phyloP scores from a whole-genome alignment of 2,329 filamentous ascomycete species.

The Rosellinia necatrix region DNA sequence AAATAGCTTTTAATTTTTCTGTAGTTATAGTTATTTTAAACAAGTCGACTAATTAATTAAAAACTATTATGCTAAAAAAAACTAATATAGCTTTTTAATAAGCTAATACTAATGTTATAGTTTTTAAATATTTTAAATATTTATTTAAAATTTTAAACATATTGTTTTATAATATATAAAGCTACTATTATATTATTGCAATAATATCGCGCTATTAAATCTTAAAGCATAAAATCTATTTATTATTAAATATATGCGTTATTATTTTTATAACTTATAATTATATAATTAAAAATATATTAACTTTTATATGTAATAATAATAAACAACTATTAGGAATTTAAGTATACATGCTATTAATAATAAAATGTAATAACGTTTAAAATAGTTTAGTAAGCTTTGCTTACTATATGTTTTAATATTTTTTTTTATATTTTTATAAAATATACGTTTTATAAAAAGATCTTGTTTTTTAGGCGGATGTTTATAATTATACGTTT shows the following conservation, averaged over 20 bases:
- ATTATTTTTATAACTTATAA: constrained; percentile 4
- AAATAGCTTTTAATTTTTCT: not conserved
- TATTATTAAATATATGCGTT: not conserved
- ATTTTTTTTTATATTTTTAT: constrained; percentile 3
- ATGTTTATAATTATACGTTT: not conserved
- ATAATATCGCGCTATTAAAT: not conserved
- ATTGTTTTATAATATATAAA: not conserved
- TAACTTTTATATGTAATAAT: not conserved
- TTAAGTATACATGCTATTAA: not conserved
- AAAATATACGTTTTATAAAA: not conserved
- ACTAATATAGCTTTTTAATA: not conserved
- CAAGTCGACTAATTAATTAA: not conserved
- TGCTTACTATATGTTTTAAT: not conserved
- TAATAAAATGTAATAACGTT: constrained; percentile 2
- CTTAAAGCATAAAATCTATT: not conserved
- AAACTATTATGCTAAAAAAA: not conserved
- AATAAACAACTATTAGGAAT: not conserved
- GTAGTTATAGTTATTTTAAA: not conserved
- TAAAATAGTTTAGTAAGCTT: not conserved
- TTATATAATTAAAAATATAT: not conserved
- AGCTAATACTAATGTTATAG: not conserved
- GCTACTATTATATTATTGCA: constrained; percentile 1
- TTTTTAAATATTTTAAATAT: not conserved
- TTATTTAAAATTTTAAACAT: not conserved
- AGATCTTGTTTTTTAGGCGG: not conserved